phyloP scores from a whole-genome alignment of 768 basidiomycete genomes.

The Amanita thiersii region DNA sequence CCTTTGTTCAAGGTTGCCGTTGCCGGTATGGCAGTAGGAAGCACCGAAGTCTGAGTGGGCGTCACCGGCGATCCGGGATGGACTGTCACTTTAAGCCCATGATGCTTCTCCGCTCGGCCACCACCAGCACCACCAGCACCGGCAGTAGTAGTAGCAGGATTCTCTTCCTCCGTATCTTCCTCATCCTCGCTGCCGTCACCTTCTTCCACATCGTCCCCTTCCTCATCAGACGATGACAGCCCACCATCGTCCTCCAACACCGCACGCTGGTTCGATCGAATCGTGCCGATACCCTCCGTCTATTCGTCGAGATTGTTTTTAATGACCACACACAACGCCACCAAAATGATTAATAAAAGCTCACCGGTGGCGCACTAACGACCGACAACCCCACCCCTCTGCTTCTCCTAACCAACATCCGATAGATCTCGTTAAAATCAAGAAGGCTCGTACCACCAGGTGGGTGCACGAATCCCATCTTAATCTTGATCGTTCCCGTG shows the following conservation, averaged over 20 bases:
- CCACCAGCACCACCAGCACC: slow-evolving; percentile 7
- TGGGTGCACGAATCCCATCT: slow-evolving; percentile 39
- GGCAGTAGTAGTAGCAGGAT: slow-evolving; percentile 14
- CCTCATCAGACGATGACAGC: slow-evolving; percentile 33
- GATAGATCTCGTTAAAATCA: slow-evolving; percentile 53
- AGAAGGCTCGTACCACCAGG: slow-evolving; percentile 22
- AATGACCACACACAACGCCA: too few species aligned
- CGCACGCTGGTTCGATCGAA: slow-evolving; percentile 52
- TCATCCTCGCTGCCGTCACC: slow-evolving; percentile 23
- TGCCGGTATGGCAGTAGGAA: too few species aligned
- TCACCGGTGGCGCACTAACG: slow-evolving; percentile 9
- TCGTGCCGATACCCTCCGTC: slow-evolving; percentile 84
- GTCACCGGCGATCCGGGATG: too few species aligned
- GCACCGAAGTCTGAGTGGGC: too few species aligned
- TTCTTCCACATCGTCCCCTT: slow-evolving; percentile 24
- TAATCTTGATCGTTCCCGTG: slow-evolving; percentile 33
- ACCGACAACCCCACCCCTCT: background rate
- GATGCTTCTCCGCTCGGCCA: too few species aligned
- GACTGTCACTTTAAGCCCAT: too few species aligned
- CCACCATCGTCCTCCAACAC: slow-evolving; percentile 75
- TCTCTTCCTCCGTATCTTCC: slow-evolving; percentile 18
- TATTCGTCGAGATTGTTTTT: too few species aligned
- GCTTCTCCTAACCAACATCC: slow-evolving; percentile 44
- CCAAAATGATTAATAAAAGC: too few species aligned
- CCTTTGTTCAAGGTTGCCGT: too few species aligned